Evolutionary conservation across 257 asterid genomes (phyloP).

Genomic region (Parsonsia alboflavescens): DNA sequence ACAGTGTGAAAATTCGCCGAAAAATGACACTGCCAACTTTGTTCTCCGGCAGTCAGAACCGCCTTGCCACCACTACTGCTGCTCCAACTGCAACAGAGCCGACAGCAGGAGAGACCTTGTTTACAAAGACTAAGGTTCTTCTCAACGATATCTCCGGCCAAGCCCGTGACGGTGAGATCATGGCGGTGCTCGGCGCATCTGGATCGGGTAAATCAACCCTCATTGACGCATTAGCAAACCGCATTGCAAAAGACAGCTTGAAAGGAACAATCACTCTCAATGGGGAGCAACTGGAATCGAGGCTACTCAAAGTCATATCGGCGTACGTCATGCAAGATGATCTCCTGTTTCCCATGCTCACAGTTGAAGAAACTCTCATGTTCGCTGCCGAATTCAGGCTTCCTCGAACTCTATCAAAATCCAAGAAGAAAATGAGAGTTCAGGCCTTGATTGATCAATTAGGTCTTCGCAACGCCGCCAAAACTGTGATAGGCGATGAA

Average conservation of each 20-base stretch:
- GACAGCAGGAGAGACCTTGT: slow-evolving; percentile 18
- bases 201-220: slow-evolving; percentile 77
- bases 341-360: slow-evolving; percentile 70
- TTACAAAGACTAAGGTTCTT: slow-evolving; percentile 34
- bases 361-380: slow-evolving; percentile 76
- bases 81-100: slow-evolving; percentile 1
- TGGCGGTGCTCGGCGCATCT: slow-evolving; percentile 80
- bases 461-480: slow-evolving; percentile 30
- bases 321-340: slow-evolving; percentile 89
- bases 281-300: slow-evolving; percentile 58
- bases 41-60: neutral
- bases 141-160: slow-evolving; percentile 61
- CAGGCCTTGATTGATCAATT: slow-evolving; percentile 29
- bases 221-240: slow-evolving; percentile 62
- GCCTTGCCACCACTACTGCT: neutral
- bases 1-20: slow-evolving; percentile 36
- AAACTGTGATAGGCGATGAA: slow-evolving; percentile 35
- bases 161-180: slow-evolving; percentile 71
- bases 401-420: slow-evolving; percentile 32
- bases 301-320: slow-evolving; percentile 54
- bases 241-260: slow-evolving; percentile 65
- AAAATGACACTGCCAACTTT: slow-evolving; percentile 15
- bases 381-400: slow-evolving; percentile 79
- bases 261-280: slow-evolving; percentile 57
- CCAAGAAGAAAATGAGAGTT: slow-evolving; percentile 23